phyloP scores from a whole-genome alignment of 1,284 basidiomycete genomes.

The Leccinum variabile region DNA sequence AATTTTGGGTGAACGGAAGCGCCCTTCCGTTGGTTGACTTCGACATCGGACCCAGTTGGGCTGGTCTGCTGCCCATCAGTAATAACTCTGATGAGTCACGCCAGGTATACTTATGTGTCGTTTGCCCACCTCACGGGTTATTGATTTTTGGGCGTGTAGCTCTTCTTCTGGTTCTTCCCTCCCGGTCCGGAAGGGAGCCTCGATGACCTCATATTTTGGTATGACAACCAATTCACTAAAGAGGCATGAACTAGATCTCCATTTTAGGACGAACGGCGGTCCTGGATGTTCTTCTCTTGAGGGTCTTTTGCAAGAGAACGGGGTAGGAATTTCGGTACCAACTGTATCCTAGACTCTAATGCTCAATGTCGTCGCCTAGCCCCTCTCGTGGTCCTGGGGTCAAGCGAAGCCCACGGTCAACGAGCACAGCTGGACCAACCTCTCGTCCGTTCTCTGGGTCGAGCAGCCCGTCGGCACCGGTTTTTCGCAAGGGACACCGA shows the following conservation, averaged over 20 bases:
- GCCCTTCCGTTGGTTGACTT: constrained; percentile 64
- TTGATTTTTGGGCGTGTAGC: constrained; percentile 50
- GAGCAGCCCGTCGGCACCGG: constrained; percentile 87
- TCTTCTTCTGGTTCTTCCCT: constrained; percentile 89
- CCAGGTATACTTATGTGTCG: constrained; percentile 42
- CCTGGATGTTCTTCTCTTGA: too few relatives aligned
- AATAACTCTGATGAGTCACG: constrained; percentile 58
- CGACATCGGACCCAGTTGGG: constrained; percentile 60
- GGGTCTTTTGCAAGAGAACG: constrained; percentile 44
- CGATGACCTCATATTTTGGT: constrained; percentile 78
- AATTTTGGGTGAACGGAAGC: constrained; percentile 74
- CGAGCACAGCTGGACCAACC: constrained; percentile 78
- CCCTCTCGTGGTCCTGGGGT: constrained; percentile 66
- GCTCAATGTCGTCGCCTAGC: constrained; percentile 37
- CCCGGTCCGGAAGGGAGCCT: constrained; percentile 67
- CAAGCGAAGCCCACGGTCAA: constrained; percentile 66
- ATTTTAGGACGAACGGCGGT: too few relatives aligned
- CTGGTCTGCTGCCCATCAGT: constrained; percentile 73
- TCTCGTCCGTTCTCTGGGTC: constrained; percentile 77
- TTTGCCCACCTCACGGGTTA: constrained; percentile 61
- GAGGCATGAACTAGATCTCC: not conserved
- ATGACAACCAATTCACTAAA: constrained; percentile 1
- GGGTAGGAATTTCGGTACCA: constrained; percentile 47
- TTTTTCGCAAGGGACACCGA: constrained; percentile 72
- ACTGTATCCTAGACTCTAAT: not conserved